Evolutionary conservation across 2,329 filamentous ascomycete genomes (phyloP).

Genomic region (Fusarium sublunatum): DNA sequence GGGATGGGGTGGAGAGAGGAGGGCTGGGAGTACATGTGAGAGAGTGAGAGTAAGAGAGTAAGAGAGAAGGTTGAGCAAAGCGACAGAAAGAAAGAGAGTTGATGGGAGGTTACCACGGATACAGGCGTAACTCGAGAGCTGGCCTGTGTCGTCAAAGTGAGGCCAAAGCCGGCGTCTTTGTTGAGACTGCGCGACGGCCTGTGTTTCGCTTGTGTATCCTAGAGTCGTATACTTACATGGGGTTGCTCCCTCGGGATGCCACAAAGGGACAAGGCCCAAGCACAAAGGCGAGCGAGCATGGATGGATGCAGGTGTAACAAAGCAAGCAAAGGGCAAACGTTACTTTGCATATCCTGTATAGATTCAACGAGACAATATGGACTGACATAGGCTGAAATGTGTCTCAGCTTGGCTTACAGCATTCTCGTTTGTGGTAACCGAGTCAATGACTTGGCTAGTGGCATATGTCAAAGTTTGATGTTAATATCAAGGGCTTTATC

Average conservation of each 20-base stretch:
- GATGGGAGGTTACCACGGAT: neutral
- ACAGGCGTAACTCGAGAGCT: too few relatives aligned
- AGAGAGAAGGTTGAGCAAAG: neutral
- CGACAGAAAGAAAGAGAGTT: neutral
- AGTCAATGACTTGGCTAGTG: conserved; percentile 14
- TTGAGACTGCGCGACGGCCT: conserved; percentile 19
- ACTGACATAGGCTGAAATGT: neutral
- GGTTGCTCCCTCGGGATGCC: conserved; percentile 34
- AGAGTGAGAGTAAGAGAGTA: conserved; percentile 1
- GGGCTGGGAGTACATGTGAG: neutral
- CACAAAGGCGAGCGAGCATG: neutral
- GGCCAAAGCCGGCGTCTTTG: too few relatives aligned
- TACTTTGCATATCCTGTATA: conserved; percentile 27
- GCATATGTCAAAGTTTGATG: conserved; percentile 3
- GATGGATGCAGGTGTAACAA: conserved; percentile 36
- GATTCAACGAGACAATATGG: conserved; percentile 9
- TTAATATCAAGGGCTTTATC: conserved; percentile 24
- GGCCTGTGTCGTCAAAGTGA: conserved; percentile 5
- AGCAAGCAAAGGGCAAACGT: conserved; percentile 26
- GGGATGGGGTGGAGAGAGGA: conserved; percentile 23
- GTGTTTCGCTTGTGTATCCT: conserved; percentile 29
- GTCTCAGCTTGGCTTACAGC: neutral
- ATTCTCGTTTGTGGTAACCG: conserved; percentile 5
- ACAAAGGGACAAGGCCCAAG: conserved; percentile 22
- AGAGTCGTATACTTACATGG: neutral